Base-by-base conservation (phyloP, 1,284 basidiomycete genomes). In the Blastosporella zonata region DNA sequence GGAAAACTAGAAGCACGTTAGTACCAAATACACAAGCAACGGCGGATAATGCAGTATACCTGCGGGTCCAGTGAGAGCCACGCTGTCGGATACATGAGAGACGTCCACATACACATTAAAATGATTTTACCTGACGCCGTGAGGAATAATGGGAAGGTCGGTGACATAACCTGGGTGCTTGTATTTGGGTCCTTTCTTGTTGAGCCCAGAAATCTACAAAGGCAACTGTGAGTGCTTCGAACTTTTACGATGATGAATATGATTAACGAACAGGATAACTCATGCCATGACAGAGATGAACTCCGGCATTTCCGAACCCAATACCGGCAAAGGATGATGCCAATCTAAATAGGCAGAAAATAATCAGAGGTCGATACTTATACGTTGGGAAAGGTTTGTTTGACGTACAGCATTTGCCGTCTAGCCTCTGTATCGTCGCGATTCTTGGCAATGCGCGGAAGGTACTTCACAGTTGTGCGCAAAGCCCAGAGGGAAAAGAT, bases 401-500 rank as follows among this genome's bases (percentile, higher is more conserved):
- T 9, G 25, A 70, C 80, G 52, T 68, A 90, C 83, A 97, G 82
- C 93, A 98, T 97, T 67, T 96, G 90, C 9, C 80, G 76, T 59
- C 92, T 81, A 12, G 95, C 93, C 64, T 97, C 91, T 36, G 77
- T 71, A 65, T 97, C 91, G 48, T 82, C 77, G 6, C 74, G 78
- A 63, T 97, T 83, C 63, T 84, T 87, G 2, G 89, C 87, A 33
- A 98, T 83, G 21, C 91, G 81, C 15, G 95, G 96, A 18, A 98
- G 79, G 63, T 93, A 88, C 67, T 93, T 85, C 54, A 97, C 87
- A 0, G 93, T 93, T 25, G 93, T 90, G 63, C 87, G 82, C 51
- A 98, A 73, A 3, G 96, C 95, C 95, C 95, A 98, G 55, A 90
- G 75, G 5, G 93, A 94, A 71, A 98, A 98, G 46, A 98, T 92